Base-by-base conservation (phyloP, 108 stramenopile species). In the Schizochytrium sp. region DNA sequence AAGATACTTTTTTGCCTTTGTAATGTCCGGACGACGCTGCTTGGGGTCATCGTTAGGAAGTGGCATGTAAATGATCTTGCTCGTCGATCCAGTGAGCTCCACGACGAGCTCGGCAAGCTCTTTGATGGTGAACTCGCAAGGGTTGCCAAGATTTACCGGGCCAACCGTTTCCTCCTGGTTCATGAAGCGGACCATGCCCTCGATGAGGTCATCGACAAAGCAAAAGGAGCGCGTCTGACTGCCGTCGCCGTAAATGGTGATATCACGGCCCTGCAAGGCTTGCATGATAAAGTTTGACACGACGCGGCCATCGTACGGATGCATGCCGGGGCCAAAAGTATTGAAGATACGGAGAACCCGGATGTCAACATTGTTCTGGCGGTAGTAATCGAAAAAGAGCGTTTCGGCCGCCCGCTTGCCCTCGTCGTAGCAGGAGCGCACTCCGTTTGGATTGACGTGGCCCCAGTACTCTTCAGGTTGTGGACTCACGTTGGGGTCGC, bases 401-500 rank as follows among this genome's bases (percentile, higher is more conserved):
- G 99, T 99, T 90, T 99, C 99, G 12, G 99, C 99, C 16, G 98
- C 99, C 25, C 99, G 97, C 89, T 99, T 99, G 53, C 99, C 99
- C 96, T 99, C 98, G 90, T 99, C 99, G 94, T 99, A 99, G 90
- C 99, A 99, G 14, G 98, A 94, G 21, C 99, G 92, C 16, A 98
- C 97, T 25, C 99, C 99, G 58, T 98, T 97, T 14, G 97, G 96
- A 88, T 99, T 99, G 72, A 99, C 99, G 91, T 99, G 76, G 25
- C 99, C 99, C 99, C 99, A 99, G 91, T 99, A 99, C n/a, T 92
- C 90, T 91, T 98, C 99, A 8, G 91, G 91, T 90, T 99, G 98
- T n/a, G 99, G 99, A 91, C 97, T 97, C 21, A 96, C 95, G 47
- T 93, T 93, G 16, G 95, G 96, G 90, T 96, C 96, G 18, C 96